Percentiles rank a stretch among this genome's conserved stretches.
These are phyloP conservation scores for Hippophae tibetana DNA, from an alignment of 306 rosid species.

Conservation along the genomic window DNA sequence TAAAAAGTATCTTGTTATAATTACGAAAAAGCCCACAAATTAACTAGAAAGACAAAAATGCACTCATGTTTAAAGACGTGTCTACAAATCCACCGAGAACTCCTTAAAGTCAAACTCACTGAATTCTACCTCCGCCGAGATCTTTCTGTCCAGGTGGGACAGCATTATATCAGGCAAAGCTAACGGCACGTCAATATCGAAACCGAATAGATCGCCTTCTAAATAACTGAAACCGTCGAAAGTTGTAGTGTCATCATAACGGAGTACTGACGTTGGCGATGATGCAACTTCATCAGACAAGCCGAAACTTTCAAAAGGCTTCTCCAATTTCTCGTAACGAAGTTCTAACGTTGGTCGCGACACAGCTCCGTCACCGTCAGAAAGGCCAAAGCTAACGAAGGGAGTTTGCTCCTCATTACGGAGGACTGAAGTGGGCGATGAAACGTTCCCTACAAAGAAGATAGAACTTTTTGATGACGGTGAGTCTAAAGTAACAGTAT, in stretches of 20 bases:
- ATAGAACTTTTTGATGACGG: too few relatives aligned
- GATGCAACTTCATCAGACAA: neutral
- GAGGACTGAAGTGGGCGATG: too few relatives aligned
- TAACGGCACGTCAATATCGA: constrained; percentile 34
- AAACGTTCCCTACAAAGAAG: too few relatives aligned
- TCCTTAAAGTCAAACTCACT: constrained; percentile 64
- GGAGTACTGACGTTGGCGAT: constrained; percentile 65
- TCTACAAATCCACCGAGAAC: constrained; percentile 34
- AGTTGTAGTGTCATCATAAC: constrained; percentile 13
- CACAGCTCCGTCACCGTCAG: too few relatives aligned
- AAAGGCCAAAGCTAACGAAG: too few relatives aligned
- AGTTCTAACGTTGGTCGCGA: too few relatives aligned
- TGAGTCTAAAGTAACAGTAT: neutral
- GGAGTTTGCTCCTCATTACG: too few relatives aligned
- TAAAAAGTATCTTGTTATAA: too few relatives aligned
- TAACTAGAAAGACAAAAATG: too few relatives aligned
- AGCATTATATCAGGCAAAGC: constrained; percentile 30
- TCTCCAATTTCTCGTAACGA: too few relatives aligned
- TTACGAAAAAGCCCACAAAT: too few relatives aligned
- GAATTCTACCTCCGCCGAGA: constrained; percentile 42
- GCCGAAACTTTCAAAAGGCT: constrained; percentile 11
- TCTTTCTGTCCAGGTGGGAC: constrained; percentile 17
- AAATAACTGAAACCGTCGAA: constrained; percentile 29
- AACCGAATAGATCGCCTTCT: constrained; percentile 29
- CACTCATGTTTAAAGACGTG: neutral